Base-by-base conservation (phyloP, 805 yeast species). In the Nakazawaea populi region DNA sequence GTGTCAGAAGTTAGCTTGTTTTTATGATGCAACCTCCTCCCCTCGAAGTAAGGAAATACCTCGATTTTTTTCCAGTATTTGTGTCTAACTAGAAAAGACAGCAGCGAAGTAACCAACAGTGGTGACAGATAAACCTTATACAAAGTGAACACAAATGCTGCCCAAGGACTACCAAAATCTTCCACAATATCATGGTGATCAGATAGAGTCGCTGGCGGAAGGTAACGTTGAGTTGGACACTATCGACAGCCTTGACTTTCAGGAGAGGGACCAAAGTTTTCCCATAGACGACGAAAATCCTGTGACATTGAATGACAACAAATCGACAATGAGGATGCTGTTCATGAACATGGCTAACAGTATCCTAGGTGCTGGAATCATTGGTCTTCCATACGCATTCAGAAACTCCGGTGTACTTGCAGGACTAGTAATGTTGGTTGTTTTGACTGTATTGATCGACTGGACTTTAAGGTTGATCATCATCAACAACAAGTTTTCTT, bases 261-360 rank as follows among this genome's bases (percentile, higher is more conserved):
- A 14, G 12, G 43, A 37, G 10, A 4, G 4, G 5, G 42, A 42
- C 11, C 35, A 32, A 32, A 11, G 11, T 32, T 32, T 9, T 11
- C 27, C 14, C 14, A 5, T 12, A 44, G 34, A 44, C 12, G 47
- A 44, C 5, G 38, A 12, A n/a, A 45, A 40, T 36, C 47, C 44
- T 5, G 28, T 47, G 40, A 8, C 10, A 2, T 18, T 37, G 24
- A 59, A 59, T n/a, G 60, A 57, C 14, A 59, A 61, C 12, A 80
- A 79, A 57, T 80, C 87, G 2, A 76, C 74, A 40, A 74, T 91
- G 76, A 79, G 77, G 52, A 86, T 86, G 89, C 97, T 97, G 5
- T 90, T 91, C 61, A 87, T 91, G 95, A 92, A 92, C 67, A 90
- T 91, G 96, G 96, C 97, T 8, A 91, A 91, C 66, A 85, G 95